These are phyloP conservation scores for Paramecium primaurelia DNA, from an alignment of 73 alveolate genomes.

Conservation along the genomic window DNA sequence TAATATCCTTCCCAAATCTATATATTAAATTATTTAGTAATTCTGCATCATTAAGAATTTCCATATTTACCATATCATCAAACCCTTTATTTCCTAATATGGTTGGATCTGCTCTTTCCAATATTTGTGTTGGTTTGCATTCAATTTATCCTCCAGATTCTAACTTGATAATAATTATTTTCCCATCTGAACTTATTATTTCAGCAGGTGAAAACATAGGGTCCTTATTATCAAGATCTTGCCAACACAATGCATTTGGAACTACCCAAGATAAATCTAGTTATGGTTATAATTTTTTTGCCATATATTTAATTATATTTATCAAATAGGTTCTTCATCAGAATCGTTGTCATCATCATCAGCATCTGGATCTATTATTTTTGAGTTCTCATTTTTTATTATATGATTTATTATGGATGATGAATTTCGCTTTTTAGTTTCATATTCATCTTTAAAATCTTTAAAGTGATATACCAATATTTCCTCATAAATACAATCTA, in stretches of 20 bases:
- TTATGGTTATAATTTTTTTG: not conserved
- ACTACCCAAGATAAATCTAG: not conserved
- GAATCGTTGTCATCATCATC: slow-evolving; percentile 30
- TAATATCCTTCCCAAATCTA: slow-evolving; percentile 38
- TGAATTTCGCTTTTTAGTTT: slow-evolving; percentile 56
- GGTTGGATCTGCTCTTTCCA: slow-evolving; percentile 37
- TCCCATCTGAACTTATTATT: not conserved
- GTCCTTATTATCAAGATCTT: not conserved
- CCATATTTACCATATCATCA: slow-evolving; percentile 66
- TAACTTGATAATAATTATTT: not conserved
- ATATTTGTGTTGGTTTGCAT: not conserved
- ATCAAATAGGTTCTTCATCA: slow-evolving; percentile 38
- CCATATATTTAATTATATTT: not conserved
- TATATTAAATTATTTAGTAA: slow-evolving; percentile 39
- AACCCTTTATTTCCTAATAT: not conserved
- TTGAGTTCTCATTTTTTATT: slow-evolving; percentile 35
- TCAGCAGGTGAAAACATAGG: slow-evolving; percentile 32
- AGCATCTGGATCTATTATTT: slow-evolving; percentile 42
- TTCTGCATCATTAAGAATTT: slow-evolving; percentile 60
- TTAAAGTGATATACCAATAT: slow-evolving; percentile 66
- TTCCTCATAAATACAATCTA: slow-evolving; percentile 71
- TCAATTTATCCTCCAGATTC: not conserved
- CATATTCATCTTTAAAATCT: slow-evolving; percentile 63
- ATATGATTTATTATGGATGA: slow-evolving; percentile 56
- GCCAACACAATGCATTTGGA: slow-evolving; percentile 4